Evolutionary conservation across 257 asterid genomes (phyloP).

Genomic region (Osmanthus fragrans): DNA sequence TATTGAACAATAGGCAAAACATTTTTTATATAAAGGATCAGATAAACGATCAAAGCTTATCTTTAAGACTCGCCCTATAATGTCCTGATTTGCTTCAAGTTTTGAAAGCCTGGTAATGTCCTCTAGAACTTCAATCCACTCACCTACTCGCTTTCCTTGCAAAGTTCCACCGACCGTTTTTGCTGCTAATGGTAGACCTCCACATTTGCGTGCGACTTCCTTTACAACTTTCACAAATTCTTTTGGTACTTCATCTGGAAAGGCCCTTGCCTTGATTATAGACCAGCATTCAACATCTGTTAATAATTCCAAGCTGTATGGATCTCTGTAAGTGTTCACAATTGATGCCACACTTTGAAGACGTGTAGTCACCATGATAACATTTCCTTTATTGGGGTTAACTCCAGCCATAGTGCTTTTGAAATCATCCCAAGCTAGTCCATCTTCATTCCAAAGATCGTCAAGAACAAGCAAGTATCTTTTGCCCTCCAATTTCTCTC

Average conservation of each 20-base stretch:
- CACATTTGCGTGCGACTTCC: conserved; percentile 10
- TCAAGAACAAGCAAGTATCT: conserved; percentile 30
- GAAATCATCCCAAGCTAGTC: conserved; percentile 21
- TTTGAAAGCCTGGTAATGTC: background rate
- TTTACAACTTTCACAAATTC: background rate
- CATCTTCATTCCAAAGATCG: conserved; percentile 26
- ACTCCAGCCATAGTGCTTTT: conserved; percentile 11
- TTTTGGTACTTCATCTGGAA: background rate
- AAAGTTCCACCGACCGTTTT: conserved; percentile 11
- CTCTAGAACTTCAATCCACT: conserved; percentile 21
- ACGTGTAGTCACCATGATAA: conserved; percentile 28
- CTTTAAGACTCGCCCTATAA: conserved; percentile 13
- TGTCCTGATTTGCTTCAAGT: background rate
- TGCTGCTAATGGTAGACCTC: conserved; percentile 26
- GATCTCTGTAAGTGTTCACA: background rate
- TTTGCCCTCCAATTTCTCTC: background rate
- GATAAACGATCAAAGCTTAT: conserved; percentile 37
- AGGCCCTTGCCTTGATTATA: conserved; percentile 19
- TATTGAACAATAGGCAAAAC: conserved; percentile 39
- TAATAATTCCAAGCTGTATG: conserved; percentile 2
- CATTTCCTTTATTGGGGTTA: conserved; percentile 1
- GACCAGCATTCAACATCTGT: conserved; percentile 16
- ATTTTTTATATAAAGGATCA: conserved; percentile 25
- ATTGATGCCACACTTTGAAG: conserved; percentile 16
- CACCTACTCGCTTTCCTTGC: background rate